Evolutionary conservation across 2,329 filamentous ascomycete genomes (phyloP), one percentile per base, ranked within the genome.

Genomic region (Fusarium humuli): DNA sequence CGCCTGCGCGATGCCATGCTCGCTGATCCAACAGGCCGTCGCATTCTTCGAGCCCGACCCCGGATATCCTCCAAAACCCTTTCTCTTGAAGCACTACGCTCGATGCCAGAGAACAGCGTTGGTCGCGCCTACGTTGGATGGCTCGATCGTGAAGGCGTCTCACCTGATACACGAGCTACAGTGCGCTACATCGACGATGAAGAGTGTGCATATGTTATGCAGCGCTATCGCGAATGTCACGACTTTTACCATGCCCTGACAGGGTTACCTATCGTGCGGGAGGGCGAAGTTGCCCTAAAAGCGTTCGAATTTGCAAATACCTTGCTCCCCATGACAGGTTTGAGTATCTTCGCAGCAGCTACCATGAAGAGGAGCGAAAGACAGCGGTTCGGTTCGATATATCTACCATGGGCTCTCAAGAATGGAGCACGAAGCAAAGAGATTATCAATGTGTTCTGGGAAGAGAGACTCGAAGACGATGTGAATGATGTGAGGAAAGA

Each of bases 201-300:
- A 74, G 96, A 99, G 81, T 97, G 94, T 79, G 96, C 96, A 37
- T 99, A 98, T 83, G 96, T 98, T 20, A 97, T 99, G 92, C 96
- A 98, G 84, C 90, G 96, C 57, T 99, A 99, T 81, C 90, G 96
- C 67, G 96, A 99, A 81, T 97, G 92, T 72, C 96, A 99, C 80
- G 96, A 99, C 79, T 98, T 99, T 81, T 98, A 97, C 83, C 96
- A 99, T 80, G 95, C 96, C 0, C 85, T 99, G 55, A 97, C 94
- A 1, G 95, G 95, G 0, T 82, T 99, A 49, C 96, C 96, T 0
- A 89, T 97, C 44, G 91, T 97, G 69, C 88, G 94, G n/a, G 96
- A 99, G 83, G 96, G 96, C 27, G 96, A 99, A 84, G 88, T 99
- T 14, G 96, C 95, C n/a, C 87, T 99, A 73, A 99, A 99, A 82